These are phyloP conservation scores for Chlamydomonas sp. DNA, from an alignment of 139 green algal genomes.

Conservation along the genomic window DNA sequence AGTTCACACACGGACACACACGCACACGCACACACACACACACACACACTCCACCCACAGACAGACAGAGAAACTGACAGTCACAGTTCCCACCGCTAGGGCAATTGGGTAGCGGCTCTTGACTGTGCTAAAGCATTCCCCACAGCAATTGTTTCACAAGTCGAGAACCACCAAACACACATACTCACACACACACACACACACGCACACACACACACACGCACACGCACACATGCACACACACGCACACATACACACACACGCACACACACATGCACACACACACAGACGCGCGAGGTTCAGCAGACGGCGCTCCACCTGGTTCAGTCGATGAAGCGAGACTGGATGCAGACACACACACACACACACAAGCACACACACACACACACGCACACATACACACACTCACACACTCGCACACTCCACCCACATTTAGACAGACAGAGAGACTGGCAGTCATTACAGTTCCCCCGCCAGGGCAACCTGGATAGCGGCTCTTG, in stretches of 20 bases:
- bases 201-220: neutral
- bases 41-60: too few relatives aligned
- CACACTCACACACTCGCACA: neutral
- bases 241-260: neutral
- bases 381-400: neutral
- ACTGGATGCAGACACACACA: slow-evolving; percentile 92
- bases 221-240: slow-evolving; percentile 1
- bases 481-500: too few relatives aligned
- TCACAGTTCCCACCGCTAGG: neutral
- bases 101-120: too few relatives aligned
- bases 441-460: neutral
- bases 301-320: slow-evolving; percentile 34
- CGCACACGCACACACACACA: neutral
- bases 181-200: neutral
- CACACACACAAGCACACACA: neutral
- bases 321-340: slow-evolving; percentile 93
- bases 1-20: neutral
- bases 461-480: neutral
- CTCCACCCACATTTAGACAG: neutral
- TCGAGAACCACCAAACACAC: neutral
- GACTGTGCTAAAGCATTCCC: too few relatives aligned
- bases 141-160: too few relatives aligned
- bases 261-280: neutral
- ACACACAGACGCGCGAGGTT: neutral
- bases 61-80: neutral